Evolutionary conservation across 192 early-diverging fungal species (phyloP).

Genomic region (Pilaira anomala): DNA sequence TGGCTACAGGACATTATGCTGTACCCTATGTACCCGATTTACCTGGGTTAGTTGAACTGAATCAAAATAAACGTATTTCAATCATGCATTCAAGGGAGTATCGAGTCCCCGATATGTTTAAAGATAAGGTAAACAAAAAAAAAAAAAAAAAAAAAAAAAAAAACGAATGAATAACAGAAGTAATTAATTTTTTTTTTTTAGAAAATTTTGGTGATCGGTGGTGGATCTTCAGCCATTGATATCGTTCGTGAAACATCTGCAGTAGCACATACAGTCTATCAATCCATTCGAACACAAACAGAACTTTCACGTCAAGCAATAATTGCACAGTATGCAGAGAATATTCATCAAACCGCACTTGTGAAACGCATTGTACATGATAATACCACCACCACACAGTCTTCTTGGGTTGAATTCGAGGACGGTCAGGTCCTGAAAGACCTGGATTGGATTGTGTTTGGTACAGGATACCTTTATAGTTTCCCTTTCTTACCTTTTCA

Average conservation of each 20-base stretch:
- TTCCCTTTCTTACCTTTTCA: slow-evolving; percentile 55
- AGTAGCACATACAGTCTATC: slow-evolving; percentile 36
- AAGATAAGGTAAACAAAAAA: slow-evolving; percentile 30
- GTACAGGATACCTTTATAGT: slow-evolving; percentile 62
- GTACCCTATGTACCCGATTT: slow-evolving; percentile 51
- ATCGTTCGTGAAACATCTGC: slow-evolving; percentile 44
- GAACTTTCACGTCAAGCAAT: background rate
- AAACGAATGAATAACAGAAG: no score
- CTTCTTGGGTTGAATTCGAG: slow-evolving; percentile 23
- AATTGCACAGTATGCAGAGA: background rate
- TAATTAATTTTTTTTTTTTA: no score
- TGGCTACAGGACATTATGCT: slow-evolving; percentile 47
- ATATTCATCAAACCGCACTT: background rate
- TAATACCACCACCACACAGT: background rate
- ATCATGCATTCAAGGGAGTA: slow-evolving; percentile 37
- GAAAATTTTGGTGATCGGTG: slow-evolving; percentile 52
- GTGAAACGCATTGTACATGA: background rate
- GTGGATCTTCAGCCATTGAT: slow-evolving; percentile 51
- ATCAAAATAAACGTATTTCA: background rate
- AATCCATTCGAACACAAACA: slow-evolving; percentile 35
- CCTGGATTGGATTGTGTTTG: slow-evolving; percentile 54
- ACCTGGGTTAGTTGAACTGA: slow-evolving; percentile 23
- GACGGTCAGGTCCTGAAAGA: slow-evolving; percentile 33
- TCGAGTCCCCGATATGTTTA: slow-evolving; percentile 26
- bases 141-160: background rate